Percentiles rank a stretch among this genome's conserved stretches.
Conservation (phyloP, 1,284 basidiomycete genomes). For the Grifola frondosa region DNA sequence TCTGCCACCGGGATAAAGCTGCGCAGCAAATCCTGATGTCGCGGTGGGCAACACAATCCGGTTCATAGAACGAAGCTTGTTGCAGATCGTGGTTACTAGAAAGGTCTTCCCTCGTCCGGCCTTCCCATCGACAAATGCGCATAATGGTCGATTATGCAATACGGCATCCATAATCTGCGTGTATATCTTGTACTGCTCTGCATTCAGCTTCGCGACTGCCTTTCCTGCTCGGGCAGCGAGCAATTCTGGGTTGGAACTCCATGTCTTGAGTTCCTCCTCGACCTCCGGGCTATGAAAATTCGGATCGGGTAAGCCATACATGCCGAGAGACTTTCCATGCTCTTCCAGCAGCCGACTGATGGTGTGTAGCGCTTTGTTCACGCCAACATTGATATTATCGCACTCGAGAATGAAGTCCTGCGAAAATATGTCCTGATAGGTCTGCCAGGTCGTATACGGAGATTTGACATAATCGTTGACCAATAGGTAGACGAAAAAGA, state of each 20-base stretch:
- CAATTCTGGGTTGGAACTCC: constrained; percentile 17
- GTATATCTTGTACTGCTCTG: constrained; percentile 32
- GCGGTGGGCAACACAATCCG: constrained; percentile 37
- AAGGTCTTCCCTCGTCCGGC: constrained; percentile 43
- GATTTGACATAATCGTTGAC: constrained; percentile 30
- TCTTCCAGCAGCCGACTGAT: constrained; percentile 23
- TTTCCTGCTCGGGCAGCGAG: constrained; percentile 24
- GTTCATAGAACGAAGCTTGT: constrained; percentile 28
- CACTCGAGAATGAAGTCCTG: constrained; percentile 26
- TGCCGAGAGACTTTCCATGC: constrained; percentile 24
- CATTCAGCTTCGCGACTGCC: constrained; percentile 25
- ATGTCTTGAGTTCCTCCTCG: constrained; percentile 28
- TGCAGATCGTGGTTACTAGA: constrained; percentile 34
- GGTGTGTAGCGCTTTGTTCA: constrained; percentile 26
- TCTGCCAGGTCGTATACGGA: constrained; percentile 29
- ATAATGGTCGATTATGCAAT: constrained; percentile 15
- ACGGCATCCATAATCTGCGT: constrained; percentile 28
- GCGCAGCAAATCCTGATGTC: constrained; percentile 39
- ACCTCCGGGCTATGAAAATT: constrained; percentile 27
- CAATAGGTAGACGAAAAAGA: constrained; percentile 36
- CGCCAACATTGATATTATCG: constrained; percentile 24
- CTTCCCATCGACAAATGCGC: constrained; percentile 38
- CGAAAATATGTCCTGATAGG: constrained; percentile 23
- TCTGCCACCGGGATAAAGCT: constrained; percentile 38
- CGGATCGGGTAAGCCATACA: constrained; percentile 32